Percentiles rank a stretch among this genome's conserved stretches.
Conservation (phyloP, 2,329 filamentous ascomycete genomes). For the Alternaria arborescens region DNA sequence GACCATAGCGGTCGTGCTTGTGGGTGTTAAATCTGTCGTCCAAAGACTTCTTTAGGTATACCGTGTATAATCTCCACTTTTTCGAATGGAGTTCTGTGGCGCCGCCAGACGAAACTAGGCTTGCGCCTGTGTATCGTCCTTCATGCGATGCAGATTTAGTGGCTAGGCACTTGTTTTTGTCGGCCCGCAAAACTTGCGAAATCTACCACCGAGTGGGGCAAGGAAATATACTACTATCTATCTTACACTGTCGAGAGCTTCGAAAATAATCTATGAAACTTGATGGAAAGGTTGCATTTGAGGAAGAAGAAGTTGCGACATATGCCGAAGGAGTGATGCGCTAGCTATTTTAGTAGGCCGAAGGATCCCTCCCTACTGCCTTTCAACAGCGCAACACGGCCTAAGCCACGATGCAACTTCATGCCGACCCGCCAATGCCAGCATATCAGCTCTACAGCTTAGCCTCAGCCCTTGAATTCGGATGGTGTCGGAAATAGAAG, state of each 20-base stretch:
- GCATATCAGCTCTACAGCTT: background rate
- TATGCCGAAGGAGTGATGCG: background rate
- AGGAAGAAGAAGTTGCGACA: background rate
- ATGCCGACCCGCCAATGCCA: background rate
- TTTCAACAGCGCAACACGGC: background rate
- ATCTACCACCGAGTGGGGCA: background rate
- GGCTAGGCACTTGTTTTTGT: background rate
- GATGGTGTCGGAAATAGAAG: background rate
- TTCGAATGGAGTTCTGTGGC: background rate
- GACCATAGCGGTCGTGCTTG: background rate
- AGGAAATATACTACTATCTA: too few relatives aligned
- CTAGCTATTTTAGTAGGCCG: background rate
- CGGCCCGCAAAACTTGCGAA: background rate
- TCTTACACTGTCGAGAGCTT: background rate
- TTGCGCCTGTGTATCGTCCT: background rate
- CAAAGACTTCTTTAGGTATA: background rate
- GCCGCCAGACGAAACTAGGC: background rate
- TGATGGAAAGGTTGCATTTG: background rate
- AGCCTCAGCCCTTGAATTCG: background rate
- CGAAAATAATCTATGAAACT: background rate
- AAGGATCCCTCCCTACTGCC: background rate
- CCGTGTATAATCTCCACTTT: background rate
- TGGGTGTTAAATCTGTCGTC: background rate
- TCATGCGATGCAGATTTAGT: background rate
- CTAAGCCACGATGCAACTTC: background rate